Evolutionary conservation across 352 stramenopile species (phyloP).

Genomic region (Thraustochytrium striatum): DNA sequence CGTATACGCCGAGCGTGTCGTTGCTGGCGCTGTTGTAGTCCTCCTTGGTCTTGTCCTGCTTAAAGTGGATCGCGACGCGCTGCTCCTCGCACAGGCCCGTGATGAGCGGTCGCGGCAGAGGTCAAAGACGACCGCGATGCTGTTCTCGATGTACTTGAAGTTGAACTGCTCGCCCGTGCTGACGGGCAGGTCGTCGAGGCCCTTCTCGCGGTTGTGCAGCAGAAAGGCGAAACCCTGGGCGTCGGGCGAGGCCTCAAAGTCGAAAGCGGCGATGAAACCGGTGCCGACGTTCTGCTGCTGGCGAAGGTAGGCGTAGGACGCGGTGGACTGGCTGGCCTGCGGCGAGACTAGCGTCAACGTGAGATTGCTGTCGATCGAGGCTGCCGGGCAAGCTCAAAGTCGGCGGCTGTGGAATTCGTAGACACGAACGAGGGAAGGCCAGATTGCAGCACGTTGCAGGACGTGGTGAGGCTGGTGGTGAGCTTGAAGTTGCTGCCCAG

Average conservation of each 20-base stretch:
- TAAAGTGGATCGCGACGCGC: slow-evolving; percentile 17
- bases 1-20: slow-evolving; percentile 23
- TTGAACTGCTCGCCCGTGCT: not conserved
- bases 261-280: slow-evolving; percentile 39
- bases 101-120: slow-evolving; percentile 17
- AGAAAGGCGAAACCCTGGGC: slow-evolving; percentile 41
- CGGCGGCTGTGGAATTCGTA: too few relatives aligned
- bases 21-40: not conserved
- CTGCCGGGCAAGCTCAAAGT: too few relatives aligned
- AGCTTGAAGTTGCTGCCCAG: slow-evolving; percentile 30
- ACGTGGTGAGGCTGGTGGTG: slow-evolving; percentile 23
- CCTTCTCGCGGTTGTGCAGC: slow-evolving; percentile 20
- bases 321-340: too few relatives aligned
- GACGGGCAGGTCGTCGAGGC: slow-evolving; percentile 13
- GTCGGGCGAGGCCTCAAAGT: not conserved
- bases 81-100: slow-evolving; percentile 1
- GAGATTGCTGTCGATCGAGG: too few relatives aligned
- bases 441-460: too few relatives aligned
- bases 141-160: slow-evolving; percentile 28
- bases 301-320: not conserved
- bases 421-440: too few relatives aligned
- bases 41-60: not conserved
- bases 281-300: slow-evolving; percentile 44
- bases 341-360: too few relatives aligned
- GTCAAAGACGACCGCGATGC: slow-evolving; percentile 45